phyloP scores from a whole-genome alignment of 495 filamentous ascomycete species.

The Bacidia gigantensis region DNA sequence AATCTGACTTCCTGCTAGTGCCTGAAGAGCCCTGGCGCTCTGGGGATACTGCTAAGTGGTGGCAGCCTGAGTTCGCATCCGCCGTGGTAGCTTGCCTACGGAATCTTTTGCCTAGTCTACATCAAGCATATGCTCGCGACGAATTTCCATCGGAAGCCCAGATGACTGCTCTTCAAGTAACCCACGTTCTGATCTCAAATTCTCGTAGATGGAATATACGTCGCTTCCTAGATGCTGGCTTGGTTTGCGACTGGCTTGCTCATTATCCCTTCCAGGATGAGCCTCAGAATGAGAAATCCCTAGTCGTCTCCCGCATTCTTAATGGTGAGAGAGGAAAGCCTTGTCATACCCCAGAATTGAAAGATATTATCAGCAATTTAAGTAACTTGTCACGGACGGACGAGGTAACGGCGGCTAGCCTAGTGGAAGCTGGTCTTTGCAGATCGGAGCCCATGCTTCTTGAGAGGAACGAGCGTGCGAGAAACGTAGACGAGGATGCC shows the following conservation, averaged over 20 bases:
- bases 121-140: constrained; percentile 21
- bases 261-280: constrained; percentile 27
- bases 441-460: not conserved
- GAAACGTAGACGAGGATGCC: not conserved
- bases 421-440: not conserved
- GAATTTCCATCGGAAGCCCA: constrained; percentile 17
- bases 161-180: constrained; percentile 8
- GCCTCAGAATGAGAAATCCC: not conserved
- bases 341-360: not conserved
- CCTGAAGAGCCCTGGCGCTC: not conserved
- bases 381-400: not conserved
- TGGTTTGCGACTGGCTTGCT: constrained; percentile 35
- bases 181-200: not conserved
- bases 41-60: not conserved
- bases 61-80: constrained; percentile 14
- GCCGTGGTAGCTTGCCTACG: constrained; percentile 35
- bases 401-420: not conserved
- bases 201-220: not conserved
- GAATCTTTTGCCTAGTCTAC: constrained; percentile 31
- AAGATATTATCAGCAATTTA: not conserved
- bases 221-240: constrained; percentile 28
- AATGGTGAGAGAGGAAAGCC: constrained; percentile 18
- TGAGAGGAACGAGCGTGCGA: not conserved
- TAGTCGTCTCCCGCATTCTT: not conserved
- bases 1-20: too few relatives aligned